Base-by-base conservation (phyloP, 2,329 filamentous ascomycete genomes). In the Aspergillus felis region DNA sequence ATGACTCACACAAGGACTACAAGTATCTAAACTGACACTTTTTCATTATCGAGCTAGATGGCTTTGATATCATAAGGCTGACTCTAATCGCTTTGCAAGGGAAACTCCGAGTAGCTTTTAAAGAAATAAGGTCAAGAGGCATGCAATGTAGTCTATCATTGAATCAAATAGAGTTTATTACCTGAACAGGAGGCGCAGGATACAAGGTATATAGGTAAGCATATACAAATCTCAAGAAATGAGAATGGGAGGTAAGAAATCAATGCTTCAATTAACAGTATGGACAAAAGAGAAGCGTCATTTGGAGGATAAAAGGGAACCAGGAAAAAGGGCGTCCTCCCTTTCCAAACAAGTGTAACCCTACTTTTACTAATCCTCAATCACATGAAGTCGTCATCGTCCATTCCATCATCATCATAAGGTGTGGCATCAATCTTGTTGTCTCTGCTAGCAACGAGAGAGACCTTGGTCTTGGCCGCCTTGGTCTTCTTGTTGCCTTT, bases 401-500 rank as follows among this genome's bases (percentile, higher is more conserved):
- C 91, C 82, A 81, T 91, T 85, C 96, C 93, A 78, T 90, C 93
- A 59, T 91, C 89, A 55, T 92, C 89, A 29, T 97, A 96, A 50
- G 85, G 80, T 56, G 83, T 84, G n/a, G 85, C 86, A 74, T 97
- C 93, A 61, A 73, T 82, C 82, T 66, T 74, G 77, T 68, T 82
- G 73, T 78, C 82, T 78, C 71, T 88, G 79, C 70, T 76, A 79
- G 58, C 86, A 55, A 90, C 89, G 51, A 97, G 81, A 6, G 86
- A 88, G 20, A 90, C 86, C 86, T 99, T 99, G 42, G 89, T 96
- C 86, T 97, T 97, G 61, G 91, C 89, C 4, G 92, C 92, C 84
- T 97, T 97, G 67, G 82, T 87, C 86, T 97, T 99, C 89, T 97
- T 99, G 69, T 88, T 90, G 55, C 90, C 87, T 82, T 96, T 97